Evolutionary conservation across 73 alveolate genomes (phyloP).

Genomic region (Tetrahymena malaccensis): DNA sequence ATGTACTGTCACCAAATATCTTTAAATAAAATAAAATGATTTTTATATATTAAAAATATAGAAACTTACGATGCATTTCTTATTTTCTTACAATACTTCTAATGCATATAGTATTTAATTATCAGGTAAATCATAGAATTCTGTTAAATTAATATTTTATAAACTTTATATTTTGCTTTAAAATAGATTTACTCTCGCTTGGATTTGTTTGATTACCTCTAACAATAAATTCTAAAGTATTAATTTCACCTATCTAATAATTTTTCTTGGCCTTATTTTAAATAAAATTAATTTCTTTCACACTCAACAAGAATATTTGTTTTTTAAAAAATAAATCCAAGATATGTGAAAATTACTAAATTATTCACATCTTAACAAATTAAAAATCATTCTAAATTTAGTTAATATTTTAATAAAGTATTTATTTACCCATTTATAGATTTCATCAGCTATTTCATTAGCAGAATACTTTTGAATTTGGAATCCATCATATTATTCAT

Average conservation of each 20-base stretch:
- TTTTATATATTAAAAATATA: neutral
- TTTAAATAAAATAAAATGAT: neutral
- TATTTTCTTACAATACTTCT: neutral
- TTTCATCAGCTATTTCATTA: neutral
- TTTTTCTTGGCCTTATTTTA: neutral
- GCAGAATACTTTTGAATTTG: neutral
- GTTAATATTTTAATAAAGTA: neutral
- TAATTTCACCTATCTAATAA: neutral
- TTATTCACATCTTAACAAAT: neutral
- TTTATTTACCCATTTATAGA: neutral
- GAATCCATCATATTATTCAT: neutral
- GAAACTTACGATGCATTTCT: neutral
- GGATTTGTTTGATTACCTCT: neutral
- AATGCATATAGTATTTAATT: neutral
- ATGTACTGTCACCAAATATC: neutral
- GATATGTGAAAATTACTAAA: neutral
- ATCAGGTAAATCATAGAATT: neutral
- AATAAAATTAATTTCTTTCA: neutral
- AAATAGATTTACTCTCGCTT: neutral
- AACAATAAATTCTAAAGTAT: neutral
- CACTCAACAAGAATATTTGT: neutral
- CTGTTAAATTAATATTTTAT: neutral
- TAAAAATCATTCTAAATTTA: no score
- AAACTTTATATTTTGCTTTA: neutral
- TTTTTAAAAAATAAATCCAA: neutral